Conservation (phyloP, 768 basidiomycete species). For the Trametes maxima region DNA sequence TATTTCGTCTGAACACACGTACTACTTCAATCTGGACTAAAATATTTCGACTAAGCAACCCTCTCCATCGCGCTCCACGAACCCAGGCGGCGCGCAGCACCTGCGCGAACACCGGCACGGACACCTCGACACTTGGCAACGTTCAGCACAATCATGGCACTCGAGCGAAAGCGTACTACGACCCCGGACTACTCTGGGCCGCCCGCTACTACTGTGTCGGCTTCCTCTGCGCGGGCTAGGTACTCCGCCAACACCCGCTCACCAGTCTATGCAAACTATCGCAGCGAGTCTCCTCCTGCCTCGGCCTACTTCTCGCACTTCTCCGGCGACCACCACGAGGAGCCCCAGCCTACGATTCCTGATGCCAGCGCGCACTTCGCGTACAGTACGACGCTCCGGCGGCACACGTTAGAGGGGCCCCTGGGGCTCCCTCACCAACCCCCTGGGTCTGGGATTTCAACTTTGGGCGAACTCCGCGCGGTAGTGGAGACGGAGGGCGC, state of each 20-base stretch:
- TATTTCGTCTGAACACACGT: too few relatives aligned
- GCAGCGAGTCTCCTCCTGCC: slow-evolving; percentile 69
- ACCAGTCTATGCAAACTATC: slow-evolving; percentile 15
- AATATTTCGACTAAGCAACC: too few relatives aligned
- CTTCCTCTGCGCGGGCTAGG: slow-evolving; percentile 14
- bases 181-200: slow-evolving; percentile 3
- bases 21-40: too few relatives aligned
- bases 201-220: not conserved
- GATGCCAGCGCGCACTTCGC: slow-evolving; percentile 77
- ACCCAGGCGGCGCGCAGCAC: too few relatives aligned
- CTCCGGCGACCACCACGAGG: slow-evolving; percentile 47
- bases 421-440: slow-evolving; percentile 45
- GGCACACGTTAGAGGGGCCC: slow-evolving; percentile 58
- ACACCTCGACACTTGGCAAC: too few relatives aligned
- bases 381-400: slow-evolving; percentile 76
- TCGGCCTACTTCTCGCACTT: slow-evolving; percentile 77
- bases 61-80: too few relatives aligned
- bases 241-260: slow-evolving; percentile 8
- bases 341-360: slow-evolving; percentile 55
- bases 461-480: slow-evolving; percentile 33
- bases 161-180: slow-evolving; percentile 26
- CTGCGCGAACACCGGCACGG: too few relatives aligned
- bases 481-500: slow-evolving; percentile 33
- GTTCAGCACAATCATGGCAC: slow-evolving; percentile 12
- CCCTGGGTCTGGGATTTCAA: slow-evolving; percentile 38